A percentile compares a stretch with the other conserved stretches of the same genome.
Evolutionary conservation across 106 monocot genomes (phyloP).

Genomic region (Dactylorhiza incarnata): DNA sequence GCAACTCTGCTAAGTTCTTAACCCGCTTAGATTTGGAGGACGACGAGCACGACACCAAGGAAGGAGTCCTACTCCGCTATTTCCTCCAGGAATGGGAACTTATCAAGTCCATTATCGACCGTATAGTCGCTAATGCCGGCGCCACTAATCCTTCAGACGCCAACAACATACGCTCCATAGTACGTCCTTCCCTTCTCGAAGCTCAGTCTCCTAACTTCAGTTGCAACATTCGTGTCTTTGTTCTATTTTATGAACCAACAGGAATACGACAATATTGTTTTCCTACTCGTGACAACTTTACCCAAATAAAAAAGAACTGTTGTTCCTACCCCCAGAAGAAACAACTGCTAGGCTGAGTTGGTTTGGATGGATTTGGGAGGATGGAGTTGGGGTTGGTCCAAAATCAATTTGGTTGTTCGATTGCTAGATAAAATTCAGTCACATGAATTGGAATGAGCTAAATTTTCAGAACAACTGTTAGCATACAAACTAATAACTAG

Average conservation of each 20-base stretch:
- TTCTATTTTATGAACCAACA: not conserved
- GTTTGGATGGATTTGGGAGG: no score
- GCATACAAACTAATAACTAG: no score
- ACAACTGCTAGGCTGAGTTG: no score
- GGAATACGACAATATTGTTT: no score
- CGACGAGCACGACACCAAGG: constrained; percentile 84
- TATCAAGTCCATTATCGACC: constrained; percentile 60
- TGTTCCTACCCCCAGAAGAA: no score
- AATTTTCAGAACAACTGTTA: no score
- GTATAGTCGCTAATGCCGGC: constrained; percentile 53
- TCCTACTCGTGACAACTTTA: no score
- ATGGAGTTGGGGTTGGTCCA: no score
- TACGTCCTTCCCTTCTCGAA: constrained; percentile 19
- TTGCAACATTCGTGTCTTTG: not conserved
- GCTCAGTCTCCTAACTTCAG: not conserved
- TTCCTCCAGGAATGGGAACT: constrained; percentile 87
- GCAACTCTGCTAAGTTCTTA: constrained; percentile 9
- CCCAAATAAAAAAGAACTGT: no score
- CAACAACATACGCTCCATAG: constrained; percentile 82
- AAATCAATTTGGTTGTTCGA: no score
- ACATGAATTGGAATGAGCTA: no score
- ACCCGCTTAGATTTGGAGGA: constrained; percentile 15
- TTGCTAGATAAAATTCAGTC: no score
- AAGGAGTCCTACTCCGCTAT: constrained; percentile 61
- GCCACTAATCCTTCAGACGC: constrained; percentile 44